Evolutionary conservation across 352 stramenopile species (phyloP), one percentile per base, ranked within the genome.

Genomic region (Globisporangium apiculatum): DNA sequence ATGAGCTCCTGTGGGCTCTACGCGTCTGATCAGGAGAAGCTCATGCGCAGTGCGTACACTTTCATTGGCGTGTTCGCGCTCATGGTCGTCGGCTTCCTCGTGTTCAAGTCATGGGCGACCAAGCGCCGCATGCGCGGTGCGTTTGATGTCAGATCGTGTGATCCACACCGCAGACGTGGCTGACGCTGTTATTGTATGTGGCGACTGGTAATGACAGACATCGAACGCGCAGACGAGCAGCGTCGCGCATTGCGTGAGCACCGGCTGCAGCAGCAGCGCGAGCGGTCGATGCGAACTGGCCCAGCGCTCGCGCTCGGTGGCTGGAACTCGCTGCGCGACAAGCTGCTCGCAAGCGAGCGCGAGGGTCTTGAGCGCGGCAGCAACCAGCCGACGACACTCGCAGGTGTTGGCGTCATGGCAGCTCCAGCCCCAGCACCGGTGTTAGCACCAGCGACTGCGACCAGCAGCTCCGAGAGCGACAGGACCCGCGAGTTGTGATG

Each of bases 261-360:
- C 1, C 57, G 40, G 12, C 51, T 35, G 7, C 24, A 37, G 5
- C 42, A 41, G 43, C 50, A 48, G 35, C 12, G 41, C 46, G 40
- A 14, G 8, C 51, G 24, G 36, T 40, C 42, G 38, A 40, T 43
- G 11, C 58, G 53, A 18, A 57, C 60, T 1, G 60, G 60, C 0
- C 60, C 60, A 14, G 38, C 49, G 3, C 53, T 65, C n/a, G 40
- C 40, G 1, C 49, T 65, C 41, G 49, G 24, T 10, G 60, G 40
- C 11, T 65, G 60, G 60, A 65, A 60, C 41, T 60, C 53, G 48
- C 41, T 65, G 38, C 60, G 60, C 2, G 60, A 60, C 54, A 60
- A 60, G 18, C 54, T 65, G 9, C 53, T 65, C 31, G 60, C 60
- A 43, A 60, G 41, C 40, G 60, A 65, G 48, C 60, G 54, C 41